Evolutionary conservation across 495 filamentous ascomycete genomes (phyloP).

Genomic region (Glarea lozoyensis): DNA sequence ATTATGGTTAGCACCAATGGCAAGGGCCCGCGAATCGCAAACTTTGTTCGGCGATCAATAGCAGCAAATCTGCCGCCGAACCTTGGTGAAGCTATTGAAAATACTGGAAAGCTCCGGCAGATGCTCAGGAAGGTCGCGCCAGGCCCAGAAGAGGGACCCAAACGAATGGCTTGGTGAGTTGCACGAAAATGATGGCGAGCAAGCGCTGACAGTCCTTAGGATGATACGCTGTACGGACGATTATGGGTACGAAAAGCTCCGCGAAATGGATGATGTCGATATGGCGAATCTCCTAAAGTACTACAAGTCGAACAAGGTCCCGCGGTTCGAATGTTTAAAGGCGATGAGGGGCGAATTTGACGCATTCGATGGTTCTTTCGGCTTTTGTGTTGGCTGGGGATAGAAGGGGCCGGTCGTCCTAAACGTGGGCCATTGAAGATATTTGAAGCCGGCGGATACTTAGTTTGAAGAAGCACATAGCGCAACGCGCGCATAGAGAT

Average conservation of each 20-base stretch:
- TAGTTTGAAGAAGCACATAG: no score
- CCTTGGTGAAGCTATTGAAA: conserved; percentile 72
- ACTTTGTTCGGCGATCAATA: conserved; percentile 76
- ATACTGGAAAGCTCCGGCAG: conserved; percentile 69
- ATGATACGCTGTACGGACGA: conserved; percentile 86
- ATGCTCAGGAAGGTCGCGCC: conserved; percentile 76
- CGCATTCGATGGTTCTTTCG: conserved; percentile 50
- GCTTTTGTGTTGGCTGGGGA: conserved; percentile 40
- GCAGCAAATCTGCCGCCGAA: conserved; percentile 65
- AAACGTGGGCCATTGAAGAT: no score
- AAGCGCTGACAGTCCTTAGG: conserved; percentile 30
- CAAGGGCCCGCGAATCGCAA: conserved; percentile 87
- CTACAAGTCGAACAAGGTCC: conserved; percentile 48
- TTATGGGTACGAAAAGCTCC: conserved; percentile 80
- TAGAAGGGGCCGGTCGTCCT: no score
- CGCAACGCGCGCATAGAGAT: no score
- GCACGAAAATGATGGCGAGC: conserved; percentile 1
- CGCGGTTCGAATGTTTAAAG: conserved; percentile 37
- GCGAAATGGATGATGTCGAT: conserved; percentile 72
- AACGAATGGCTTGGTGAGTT: conserved; percentile 82
- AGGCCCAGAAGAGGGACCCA: conserved; percentile 60
- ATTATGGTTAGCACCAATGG: conserved; percentile 98
- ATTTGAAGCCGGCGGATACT: no score
- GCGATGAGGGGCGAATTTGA: conserved; percentile 38
- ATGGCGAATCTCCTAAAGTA: conserved; percentile 68